Evolutionary conservation across 257 asterid genomes (phyloP).

Genomic region (Capsicum pubescens): DNA sequence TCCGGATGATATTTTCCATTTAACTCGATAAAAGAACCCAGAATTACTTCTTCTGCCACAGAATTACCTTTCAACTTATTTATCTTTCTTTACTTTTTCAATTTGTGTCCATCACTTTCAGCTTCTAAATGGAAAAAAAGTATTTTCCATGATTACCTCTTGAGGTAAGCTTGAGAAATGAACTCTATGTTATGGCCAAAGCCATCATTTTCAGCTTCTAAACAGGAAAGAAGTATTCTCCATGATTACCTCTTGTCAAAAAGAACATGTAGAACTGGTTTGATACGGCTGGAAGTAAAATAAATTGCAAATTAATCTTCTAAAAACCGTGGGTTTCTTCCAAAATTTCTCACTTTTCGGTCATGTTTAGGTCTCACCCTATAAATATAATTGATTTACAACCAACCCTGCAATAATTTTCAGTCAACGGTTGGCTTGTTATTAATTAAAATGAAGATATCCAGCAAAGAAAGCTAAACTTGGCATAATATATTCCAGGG

Average conservation of each 20-base stretch:
- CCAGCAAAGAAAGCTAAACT: not conserved
- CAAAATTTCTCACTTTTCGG: not conserved
- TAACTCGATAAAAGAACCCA: not conserved
- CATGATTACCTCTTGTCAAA: not conserved
- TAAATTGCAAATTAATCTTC: not conserved
- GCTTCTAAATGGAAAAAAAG: slow-evolving; percentile 18
- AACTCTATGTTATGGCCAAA: too few relatives aligned
- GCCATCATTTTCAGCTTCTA: slow-evolving; percentile 21
- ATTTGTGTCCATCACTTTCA: slow-evolving; percentile 12
- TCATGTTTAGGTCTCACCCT: not conserved
- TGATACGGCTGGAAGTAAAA: slow-evolving; percentile 14
- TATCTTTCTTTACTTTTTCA: not conserved
- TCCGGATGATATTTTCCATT: not conserved
- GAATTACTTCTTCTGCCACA: not conserved
- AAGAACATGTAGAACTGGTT: not conserved
- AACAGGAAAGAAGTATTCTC: slow-evolving; percentile 1
- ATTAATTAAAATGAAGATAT: not conserved
- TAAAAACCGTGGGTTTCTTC: not conserved
- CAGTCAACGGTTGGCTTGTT: slow-evolving; percentile 1
- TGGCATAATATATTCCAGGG: not conserved
- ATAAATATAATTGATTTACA: not conserved
- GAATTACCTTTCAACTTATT: not conserved
- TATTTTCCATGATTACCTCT: not conserved
- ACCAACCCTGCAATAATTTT: not conserved
- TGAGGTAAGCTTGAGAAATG: too few relatives aligned